phyloP scores from a whole-genome alignment of 2,329 filamentous ascomycete genomes.

The Ascocoryne sarcoides region DNA sequence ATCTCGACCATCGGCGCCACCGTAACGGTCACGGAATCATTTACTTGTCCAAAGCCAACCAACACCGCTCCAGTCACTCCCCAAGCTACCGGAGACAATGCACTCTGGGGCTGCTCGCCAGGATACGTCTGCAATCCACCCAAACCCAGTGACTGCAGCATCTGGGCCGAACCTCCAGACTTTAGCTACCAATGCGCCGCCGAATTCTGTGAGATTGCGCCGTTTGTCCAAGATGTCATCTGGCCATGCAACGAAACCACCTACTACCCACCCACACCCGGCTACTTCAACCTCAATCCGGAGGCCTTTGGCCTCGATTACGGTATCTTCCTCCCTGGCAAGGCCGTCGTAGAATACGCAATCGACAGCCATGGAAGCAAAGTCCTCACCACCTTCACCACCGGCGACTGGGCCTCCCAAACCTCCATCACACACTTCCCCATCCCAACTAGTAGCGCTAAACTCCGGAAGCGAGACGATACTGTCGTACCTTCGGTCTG shows the following conservation, averaged over 20 bases:
- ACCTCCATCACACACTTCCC: conserved; percentile 35
- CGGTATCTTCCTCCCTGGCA: conserved; percentile 48
- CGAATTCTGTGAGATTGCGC: conserved; percentile 31
- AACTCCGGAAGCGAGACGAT: conserved; percentile 32
- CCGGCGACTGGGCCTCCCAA: conserved; percentile 48
- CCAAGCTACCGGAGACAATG: conserved; percentile 20
- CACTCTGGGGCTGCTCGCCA: conserved; percentile 36
- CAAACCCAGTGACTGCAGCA: conserved; percentile 31
- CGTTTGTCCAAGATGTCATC: conserved; percentile 21
- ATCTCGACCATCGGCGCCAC: conserved; percentile 3
- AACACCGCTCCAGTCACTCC: conserved; percentile 16
- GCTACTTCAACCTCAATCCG: conserved; percentile 59
- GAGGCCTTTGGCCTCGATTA: conserved; percentile 53
- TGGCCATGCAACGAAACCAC: conserved; percentile 39
- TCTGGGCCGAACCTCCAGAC: conserved; percentile 33
- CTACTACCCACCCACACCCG: conserved; percentile 43
- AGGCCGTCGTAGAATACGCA: conserved; percentile 31
- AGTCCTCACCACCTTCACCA: conserved; percentile 36
- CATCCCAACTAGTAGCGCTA: conserved; percentile 4
- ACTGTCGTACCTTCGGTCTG: conserved; percentile 39
- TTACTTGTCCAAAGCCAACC: conserved; percentile 19
- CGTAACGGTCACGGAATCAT: conserved; percentile 9
- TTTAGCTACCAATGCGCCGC: conserved; percentile 32
- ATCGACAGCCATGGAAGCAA: conserved; percentile 10
- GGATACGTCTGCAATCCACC: conserved; percentile 34